A percentile compares a stretch with the other conserved stretches of the same genome.
Evolutionary conservation across 768 basidiomycete genomes (phyloP).

Genomic region (Lactarius pseudohatsudake): DNA sequence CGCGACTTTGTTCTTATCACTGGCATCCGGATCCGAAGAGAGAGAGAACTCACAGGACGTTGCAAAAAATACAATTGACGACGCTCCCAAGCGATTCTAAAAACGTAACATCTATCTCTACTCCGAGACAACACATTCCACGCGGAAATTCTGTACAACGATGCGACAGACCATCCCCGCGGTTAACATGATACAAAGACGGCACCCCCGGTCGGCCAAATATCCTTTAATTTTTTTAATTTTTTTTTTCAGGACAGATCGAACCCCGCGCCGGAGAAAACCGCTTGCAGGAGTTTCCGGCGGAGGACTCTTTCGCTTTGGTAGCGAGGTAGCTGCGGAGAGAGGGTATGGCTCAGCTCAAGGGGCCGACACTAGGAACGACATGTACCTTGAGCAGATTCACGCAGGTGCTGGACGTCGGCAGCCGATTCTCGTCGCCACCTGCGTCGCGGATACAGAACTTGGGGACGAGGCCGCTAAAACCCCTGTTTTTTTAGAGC

Average conservation of each 20-base stretch:
- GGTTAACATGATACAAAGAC: too few species aligned
- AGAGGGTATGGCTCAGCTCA: not conserved
- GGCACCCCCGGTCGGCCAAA: not conserved
- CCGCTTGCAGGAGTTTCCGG: slow-evolving; percentile 80
- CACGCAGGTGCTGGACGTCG: slow-evolving; percentile 84
- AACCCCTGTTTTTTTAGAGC: slow-evolving; percentile 50
- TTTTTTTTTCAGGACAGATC: slow-evolving; percentile 66
- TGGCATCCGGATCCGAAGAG: too few species aligned
- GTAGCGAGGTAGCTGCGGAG: slow-evolving; percentile 65
- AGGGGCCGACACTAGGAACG: not conserved
- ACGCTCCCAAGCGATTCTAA: not conserved
- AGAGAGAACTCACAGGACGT: too few species aligned
- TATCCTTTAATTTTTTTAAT: not conserved
- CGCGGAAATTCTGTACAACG: too few species aligned
- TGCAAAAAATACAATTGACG: not conserved
- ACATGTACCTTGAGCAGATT: slow-evolving; percentile 83
- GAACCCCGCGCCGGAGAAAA: slow-evolving; percentile 87
- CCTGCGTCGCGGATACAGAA: slow-evolving; percentile 88
- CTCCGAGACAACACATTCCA: not conserved
- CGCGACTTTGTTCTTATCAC: too few species aligned
- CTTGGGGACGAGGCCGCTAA: slow-evolving; percentile 82
- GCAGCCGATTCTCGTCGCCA: slow-evolving; percentile 64
- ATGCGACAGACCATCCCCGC: too few species aligned
- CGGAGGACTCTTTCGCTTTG: slow-evolving; percentile 60
- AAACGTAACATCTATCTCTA: not conserved